These are phyloP conservation scores for Neofusicoccum cordaticola DNA, from an alignment of 2,329 filamentous ascomycete species.

Conservation along the genomic window DNA sequence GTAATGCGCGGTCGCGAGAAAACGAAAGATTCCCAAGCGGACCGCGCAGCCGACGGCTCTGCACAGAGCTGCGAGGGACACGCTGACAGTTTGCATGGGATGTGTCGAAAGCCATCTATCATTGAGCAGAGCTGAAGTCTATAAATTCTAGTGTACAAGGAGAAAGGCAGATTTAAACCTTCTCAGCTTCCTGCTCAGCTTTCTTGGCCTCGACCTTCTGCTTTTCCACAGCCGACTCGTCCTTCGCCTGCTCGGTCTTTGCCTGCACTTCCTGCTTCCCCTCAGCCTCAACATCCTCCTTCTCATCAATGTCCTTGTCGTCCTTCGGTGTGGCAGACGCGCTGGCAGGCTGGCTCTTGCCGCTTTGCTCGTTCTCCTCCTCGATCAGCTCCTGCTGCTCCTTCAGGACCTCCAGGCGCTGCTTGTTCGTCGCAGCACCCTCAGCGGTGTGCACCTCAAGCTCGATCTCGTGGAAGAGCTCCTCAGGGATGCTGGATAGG, in stretches of 20 bases:
- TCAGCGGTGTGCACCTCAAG: constrained; percentile 96
- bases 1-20: too few relatives aligned
- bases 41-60: too few relatives aligned
- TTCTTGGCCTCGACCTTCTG: constrained; percentile 16
- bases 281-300: constrained; percentile 43
- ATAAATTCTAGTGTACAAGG: constrained; percentile 3
- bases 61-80: too few relatives aligned
- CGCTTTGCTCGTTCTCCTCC: constrained; percentile 91
- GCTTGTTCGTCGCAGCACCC: constrained; percentile 97
- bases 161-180: constrained; percentile 8
- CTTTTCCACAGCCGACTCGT: neutral
- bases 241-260: neutral
- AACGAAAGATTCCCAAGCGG: too few relatives aligned
- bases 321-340: constrained; percentile 65
- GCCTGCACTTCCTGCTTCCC: constrained; percentile 1
- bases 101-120: constrained; percentile 5
- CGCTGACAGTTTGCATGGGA: neutral
- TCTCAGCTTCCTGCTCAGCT: constrained; percentile 18
- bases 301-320: constrained; percentile 89
- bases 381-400: constrained; percentile 98
- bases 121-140: constrained; percentile 17
- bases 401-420: constrained; percentile 94
- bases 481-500: constrained; percentile 90
- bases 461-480: constrained; percentile 99
- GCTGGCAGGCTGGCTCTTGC: constrained; percentile 67